A percentile compares a stretch with the other conserved stretches of the same genome.
These are phyloP conservation scores for Arthrinium puccinioides DNA, from an alignment of 2,329 filamentous ascomycete species.

Conservation along the genomic window DNA sequence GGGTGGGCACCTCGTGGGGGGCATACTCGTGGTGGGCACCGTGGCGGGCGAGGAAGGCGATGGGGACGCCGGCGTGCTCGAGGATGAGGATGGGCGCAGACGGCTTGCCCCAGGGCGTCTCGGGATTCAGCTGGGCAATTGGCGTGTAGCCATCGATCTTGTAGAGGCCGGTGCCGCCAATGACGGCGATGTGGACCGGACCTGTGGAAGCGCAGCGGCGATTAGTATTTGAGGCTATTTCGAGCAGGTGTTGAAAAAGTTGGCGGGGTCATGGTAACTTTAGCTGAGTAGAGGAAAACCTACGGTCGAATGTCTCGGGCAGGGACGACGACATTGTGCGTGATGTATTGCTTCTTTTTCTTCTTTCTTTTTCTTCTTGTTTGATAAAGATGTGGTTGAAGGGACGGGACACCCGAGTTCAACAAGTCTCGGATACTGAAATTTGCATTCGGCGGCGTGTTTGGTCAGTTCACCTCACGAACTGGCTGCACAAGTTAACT, in stretches of 20 bases:
- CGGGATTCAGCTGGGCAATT: conserved; percentile 67
- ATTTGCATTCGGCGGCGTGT: too few relatives aligned
- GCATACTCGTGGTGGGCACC: conserved; percentile 82
- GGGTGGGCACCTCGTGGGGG: conserved; percentile 89
- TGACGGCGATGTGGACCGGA: conserved; percentile 76
- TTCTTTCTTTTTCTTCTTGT: too few relatives aligned
- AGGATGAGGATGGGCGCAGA: conserved; percentile 75
- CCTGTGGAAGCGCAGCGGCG: conserved; percentile 30
- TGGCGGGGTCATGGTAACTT: conserved; percentile 3
- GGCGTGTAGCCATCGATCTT: conserved; percentile 81
- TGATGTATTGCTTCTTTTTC: too few relatives aligned
- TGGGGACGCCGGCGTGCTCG: conserved; percentile 71
- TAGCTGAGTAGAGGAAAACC: conserved; percentile 21
- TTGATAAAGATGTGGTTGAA: too few relatives aligned
- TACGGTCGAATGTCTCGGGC: conserved; percentile 53
- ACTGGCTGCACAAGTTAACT: too few relatives aligned
- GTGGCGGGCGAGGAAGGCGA: conserved; percentile 93
- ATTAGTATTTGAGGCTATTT: conserved; percentile 6
- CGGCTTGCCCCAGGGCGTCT: conserved; percentile 84
- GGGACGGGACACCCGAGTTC: too few relatives aligned
- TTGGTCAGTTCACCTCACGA: too few relatives aligned
- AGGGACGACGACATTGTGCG: too few relatives aligned
- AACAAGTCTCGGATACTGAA: too few relatives aligned
- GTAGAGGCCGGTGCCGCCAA: conserved; percentile 88
- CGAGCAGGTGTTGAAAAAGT: conserved; percentile 2